Conservation (phyloP, 2,329 filamentous ascomycete species). For the Talaromyces sp. region DNA sequence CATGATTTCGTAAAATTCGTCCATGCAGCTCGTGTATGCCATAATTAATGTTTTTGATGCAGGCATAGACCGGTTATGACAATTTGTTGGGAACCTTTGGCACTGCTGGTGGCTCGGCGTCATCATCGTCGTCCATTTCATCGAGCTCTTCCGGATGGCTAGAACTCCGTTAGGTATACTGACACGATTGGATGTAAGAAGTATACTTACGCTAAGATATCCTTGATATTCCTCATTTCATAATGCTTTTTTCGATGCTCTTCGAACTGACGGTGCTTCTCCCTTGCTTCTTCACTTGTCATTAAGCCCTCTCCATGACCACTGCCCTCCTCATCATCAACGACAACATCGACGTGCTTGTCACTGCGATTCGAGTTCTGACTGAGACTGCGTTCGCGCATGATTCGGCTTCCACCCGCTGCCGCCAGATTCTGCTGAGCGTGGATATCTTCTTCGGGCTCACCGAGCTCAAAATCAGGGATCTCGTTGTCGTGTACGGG, state of each 20-base stretch:
- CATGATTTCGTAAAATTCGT: background rate
- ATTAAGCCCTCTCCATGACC: constrained; percentile 47
- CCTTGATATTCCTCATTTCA: constrained; percentile 94
- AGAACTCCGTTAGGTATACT: background rate
- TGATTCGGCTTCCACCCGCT: constrained; percentile 37
- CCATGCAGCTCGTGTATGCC: background rate
- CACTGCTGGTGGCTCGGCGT: constrained; percentile 25
- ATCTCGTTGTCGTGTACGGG: constrained; percentile 69
- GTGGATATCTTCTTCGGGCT: constrained; percentile 73
- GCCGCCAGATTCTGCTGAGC: constrained; percentile 31
- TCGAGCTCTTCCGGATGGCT: constrained; percentile 64
- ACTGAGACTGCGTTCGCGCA: constrained; percentile 41
- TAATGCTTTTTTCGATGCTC: constrained; percentile 93
- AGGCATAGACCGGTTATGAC: background rate
- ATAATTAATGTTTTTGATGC: background rate
- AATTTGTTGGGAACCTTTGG: background rate
- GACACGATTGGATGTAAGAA: background rate
- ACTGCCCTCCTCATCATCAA: constrained; percentile 59
- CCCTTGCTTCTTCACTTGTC: constrained; percentile 68
- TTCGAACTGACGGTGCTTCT: constrained; percentile 92
- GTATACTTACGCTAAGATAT: constrained; percentile 66
- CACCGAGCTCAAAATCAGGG: constrained; percentile 84
- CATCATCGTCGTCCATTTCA: constrained; percentile 52
- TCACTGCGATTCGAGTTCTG: constrained; percentile 37
- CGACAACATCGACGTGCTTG: constrained; percentile 85